phyloP scores from a whole-genome alignment of 2,329 filamentous ascomycete species.

The Botrytis deweyae region DNA sequence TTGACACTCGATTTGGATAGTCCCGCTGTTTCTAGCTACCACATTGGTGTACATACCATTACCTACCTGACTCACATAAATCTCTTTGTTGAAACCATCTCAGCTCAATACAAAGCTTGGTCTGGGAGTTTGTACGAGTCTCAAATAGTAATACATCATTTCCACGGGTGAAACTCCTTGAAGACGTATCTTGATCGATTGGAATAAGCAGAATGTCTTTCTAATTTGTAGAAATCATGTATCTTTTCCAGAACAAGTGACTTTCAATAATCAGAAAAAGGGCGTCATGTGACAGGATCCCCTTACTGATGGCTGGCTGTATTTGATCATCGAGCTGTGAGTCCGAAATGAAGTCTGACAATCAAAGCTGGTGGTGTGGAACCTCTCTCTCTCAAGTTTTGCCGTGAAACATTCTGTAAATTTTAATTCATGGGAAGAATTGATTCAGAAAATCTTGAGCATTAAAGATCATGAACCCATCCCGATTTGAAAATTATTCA shows the following conservation, averaged over 20 bases:
- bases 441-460: no score
- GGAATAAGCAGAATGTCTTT: background rate
- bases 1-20: background rate
- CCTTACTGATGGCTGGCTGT: background rate
- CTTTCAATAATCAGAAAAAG: background rate
- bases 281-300: background rate
- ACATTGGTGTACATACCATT: background rate
- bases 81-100: background rate
- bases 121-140: no score
- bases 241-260: background rate
- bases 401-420: no score
- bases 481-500: background rate
- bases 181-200: background rate
- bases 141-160: no score
- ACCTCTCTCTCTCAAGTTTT: no score
- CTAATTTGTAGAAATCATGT: background rate
- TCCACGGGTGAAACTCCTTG: no score
- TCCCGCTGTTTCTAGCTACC: background rate
- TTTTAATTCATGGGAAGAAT: no score
- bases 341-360: background rate
- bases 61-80: background rate
- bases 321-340: background rate
- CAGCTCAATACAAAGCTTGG: background rate
- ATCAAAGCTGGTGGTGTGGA: background rate
- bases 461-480: background rate